Percentiles rank a stretch among this genome's conserved stretches.
phyloP scores from a whole-genome alignment of 129 eudicot species.

The Arctium minus region DNA sequence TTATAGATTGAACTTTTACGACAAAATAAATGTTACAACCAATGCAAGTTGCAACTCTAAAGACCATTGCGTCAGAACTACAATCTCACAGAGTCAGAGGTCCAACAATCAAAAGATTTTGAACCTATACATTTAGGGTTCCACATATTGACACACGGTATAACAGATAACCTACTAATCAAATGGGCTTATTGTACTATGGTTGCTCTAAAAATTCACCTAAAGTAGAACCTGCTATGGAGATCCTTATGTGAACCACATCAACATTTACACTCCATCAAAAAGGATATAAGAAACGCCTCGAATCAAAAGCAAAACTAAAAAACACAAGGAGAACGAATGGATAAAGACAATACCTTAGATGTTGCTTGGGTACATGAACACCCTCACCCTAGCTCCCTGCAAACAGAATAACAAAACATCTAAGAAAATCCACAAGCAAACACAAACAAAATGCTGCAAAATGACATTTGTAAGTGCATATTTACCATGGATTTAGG shows the following conservation, averaged over 20 bases:
- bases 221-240: not conserved
- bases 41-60: not conserved
- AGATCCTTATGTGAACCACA: not conserved
- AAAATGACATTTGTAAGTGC: not conserved
- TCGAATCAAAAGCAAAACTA: not conserved
- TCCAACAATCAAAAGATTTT: not conserved
- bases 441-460: not conserved
- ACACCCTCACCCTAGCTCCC: slow-evolving; percentile 75
- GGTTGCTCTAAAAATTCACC: not conserved
- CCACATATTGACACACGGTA: not conserved
- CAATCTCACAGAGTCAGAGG: not conserved
- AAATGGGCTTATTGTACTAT: not conserved
- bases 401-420: slow-evolving; percentile 14
- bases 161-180: not conserved
- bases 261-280: not conserved
- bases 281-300: not conserved
- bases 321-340: not conserved
- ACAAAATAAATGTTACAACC: not conserved
- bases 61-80: not conserved
- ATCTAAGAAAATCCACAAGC: not conserved
- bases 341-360: slow-evolving; percentile 40
- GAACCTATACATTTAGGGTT: not conserved
- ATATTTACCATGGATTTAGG: slow-evolving; percentile 39
- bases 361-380: slow-evolving; percentile 86
- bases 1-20: not conserved